Evolutionary conservation across 805 yeast genomes (phyloP), one percentile per base, ranked within the genome.

Genomic region (Candida gorgasii): DNA sequence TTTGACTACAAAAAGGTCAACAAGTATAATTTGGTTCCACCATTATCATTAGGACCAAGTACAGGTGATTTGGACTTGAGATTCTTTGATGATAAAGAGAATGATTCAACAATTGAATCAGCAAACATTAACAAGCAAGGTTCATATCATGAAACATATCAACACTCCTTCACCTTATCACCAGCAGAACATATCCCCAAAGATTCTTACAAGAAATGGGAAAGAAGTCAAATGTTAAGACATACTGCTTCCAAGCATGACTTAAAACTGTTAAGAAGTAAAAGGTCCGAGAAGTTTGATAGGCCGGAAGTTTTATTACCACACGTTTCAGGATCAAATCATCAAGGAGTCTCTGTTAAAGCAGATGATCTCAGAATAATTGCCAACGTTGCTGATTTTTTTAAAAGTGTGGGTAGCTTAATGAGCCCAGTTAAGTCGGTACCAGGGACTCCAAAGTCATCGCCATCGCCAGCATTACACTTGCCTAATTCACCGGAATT

Each of bases 211-310:
- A 46, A 43, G 1, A 53, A 53, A 43, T 52, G 54, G 54, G 53
- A 53, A 36, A 48, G 58, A 36, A 53, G 51, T 8, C 54, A 52
- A 37, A 48, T 50, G 48, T 31, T 52, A 28, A 47, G 48, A 38
- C 48, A 52, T 19, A 40, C 47, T 6, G 56, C 50, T 5, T 45
- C 48, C 6, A 46, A 39, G 11, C 23, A 48, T 19, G 39, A 35
- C 14, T 42, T 48, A 22, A 26, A 11, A 17, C 31, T 24, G 24
- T 31, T 48, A 22, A 39, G 34, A 19, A 23, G 40, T 12, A 44
- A 32, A 34, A 39, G 49, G 35, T 41, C 50, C 5, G 8, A 14
- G 13, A 17, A 12, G 14, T 28, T 29, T n/a, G 19, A 17, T 18
- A 29, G 29, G 13, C 29, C 41, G 3, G 17, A 7, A 3, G 13